Conservation (phyloP, 2,329 filamentous ascomycete genomes). For the Ascochyta rabiei region DNA sequence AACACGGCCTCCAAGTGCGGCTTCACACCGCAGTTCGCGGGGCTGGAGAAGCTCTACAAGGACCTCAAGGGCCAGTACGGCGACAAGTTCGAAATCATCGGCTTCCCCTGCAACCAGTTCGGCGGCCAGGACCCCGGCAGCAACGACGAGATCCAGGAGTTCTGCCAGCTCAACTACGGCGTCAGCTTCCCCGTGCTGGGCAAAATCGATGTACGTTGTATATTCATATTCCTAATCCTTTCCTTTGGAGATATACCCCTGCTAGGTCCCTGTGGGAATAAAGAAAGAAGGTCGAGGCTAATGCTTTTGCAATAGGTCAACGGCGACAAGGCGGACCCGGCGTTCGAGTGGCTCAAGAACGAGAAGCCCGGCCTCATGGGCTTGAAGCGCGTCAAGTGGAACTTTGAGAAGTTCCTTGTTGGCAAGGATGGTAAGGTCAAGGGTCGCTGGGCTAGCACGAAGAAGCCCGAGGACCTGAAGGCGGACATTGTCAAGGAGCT, state of each 20-base stretch:
- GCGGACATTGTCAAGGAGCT: slow-evolving; percentile 76
- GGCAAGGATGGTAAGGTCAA: slow-evolving; percentile 85
- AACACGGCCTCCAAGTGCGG: slow-evolving; percentile 99
- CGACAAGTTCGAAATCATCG: slow-evolving; percentile 83
- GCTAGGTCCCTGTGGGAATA: too few relatives aligned
- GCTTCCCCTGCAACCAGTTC: slow-evolving; percentile 99
- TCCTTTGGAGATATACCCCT: too few relatives aligned
- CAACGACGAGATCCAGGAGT: slow-evolving; percentile 65
- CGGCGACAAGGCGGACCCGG: slow-evolving; percentile 76
- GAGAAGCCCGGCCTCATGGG: slow-evolving; percentile 83
- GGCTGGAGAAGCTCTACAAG: slow-evolving; percentile 90
- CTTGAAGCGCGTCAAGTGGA: slow-evolving; percentile 95
- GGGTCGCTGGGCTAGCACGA: slow-evolving; percentile 83
- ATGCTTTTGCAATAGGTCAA: slow-evolving; percentile 57
- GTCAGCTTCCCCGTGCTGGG: slow-evolving; percentile 89
- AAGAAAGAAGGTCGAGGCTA: not conserved
- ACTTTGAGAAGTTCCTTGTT: slow-evolving; percentile 98
- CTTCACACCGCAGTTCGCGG: slow-evolving; percentile 94
- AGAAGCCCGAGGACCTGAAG: slow-evolving; percentile 84
- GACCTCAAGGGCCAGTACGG: slow-evolving; percentile 70
- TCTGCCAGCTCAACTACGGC: slow-evolving; percentile 94
- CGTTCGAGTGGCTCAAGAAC: slow-evolving; percentile 77
- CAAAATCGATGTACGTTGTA: slow-evolving; percentile 77
- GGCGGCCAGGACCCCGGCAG: slow-evolving; percentile 84
- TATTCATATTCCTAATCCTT: not conserved